Base-by-base conservation (phyloP, 225 moss, liverwort and hornwort species). In the Marchantia polymorpha region DNA sequence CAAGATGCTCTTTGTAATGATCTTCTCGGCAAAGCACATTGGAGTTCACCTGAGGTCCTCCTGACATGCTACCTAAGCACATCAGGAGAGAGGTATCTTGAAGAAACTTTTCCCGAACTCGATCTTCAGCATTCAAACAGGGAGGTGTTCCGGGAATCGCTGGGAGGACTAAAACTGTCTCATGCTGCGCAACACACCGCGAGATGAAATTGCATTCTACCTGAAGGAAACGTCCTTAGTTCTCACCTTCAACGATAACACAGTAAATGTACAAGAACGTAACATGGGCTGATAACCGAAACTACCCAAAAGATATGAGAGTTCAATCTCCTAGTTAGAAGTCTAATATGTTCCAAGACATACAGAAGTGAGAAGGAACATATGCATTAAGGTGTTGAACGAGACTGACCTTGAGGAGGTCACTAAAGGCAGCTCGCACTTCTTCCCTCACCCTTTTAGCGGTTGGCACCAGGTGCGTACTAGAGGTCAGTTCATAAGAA, bases 401-500 rank as follows among this genome's bases (percentile, higher is more conserved):
- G 20, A 75, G 27, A 30, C 51, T 63, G 48, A 94, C 94, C 90
- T 90, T 73, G 19, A 94, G 82, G 64, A 94, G 91, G 10, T 92
- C 89, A 73, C 86, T 90, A 4, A 94, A 84, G 49, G 90, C 88
- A 60, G 80, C 84, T 55, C 86, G 86, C 6, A 88, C 85, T 87
- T 94, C 94, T 76, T 92, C 94, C 82, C 90, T 90, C 49, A 94
- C 92, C 80, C 89, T 89, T 65, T 84, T 88, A 22, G 94, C 94
- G 80, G 92, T 88, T 79, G 76, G 91, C 88, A 85, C 91, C 5
- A 94, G 77, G 52, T 91, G 90, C 71, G 94, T 87, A 82, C 90
- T 91, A 75, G 88, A 86, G 30, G 94, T 92, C 72, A 94, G 86
- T 79, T 91, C 78, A 79, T 86, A 86, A 52, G 81, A 73, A 63